Evolutionary conservation across 2,329 filamentous ascomycete genomes (phyloP).

Genomic region (Pseudogymnoascus destructans): DNA sequence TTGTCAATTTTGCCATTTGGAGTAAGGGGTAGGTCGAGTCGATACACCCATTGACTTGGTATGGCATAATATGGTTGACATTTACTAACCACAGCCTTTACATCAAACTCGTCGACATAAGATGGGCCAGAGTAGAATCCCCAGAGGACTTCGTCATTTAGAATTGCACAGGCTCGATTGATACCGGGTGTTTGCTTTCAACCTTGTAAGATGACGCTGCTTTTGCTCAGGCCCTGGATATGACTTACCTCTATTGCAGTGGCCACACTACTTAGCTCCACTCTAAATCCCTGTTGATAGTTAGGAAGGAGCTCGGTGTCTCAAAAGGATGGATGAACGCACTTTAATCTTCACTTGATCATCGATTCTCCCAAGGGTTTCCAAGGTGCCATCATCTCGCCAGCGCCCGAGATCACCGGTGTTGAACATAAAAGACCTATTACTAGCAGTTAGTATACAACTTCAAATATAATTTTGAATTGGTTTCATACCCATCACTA

Average conservation of each 20-base stretch:
- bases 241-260: slow-evolving; percentile 33
- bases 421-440: slow-evolving; percentile 41
- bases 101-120: slow-evolving; percentile 23
- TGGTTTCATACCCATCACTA: slow-evolving; percentile 34
- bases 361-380: slow-evolving; percentile 44
- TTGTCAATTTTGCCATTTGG: slow-evolving; percentile 46
- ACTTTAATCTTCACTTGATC: slow-evolving; percentile 50
- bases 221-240: neutral
- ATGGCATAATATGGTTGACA: slow-evolving; percentile 43
- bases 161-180: slow-evolving; percentile 34
- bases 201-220: neutral
- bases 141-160: slow-evolving; percentile 36
- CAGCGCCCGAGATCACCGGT: slow-evolving; percentile 46
- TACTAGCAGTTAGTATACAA: neutral
- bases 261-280: slow-evolving; percentile 46
- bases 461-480: neutral
- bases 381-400: slow-evolving; percentile 38
- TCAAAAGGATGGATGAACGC: slow-evolving; percentile 9
- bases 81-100: slow-evolving; percentile 13
- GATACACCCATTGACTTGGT: slow-evolving; percentile 33
- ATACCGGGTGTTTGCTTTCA: slow-evolving; percentile 27
- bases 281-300: slow-evolving; percentile 37
- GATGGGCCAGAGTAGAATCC: slow-evolving; percentile 33
- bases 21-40: slow-evolving; percentile 36
- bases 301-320: neutral